Base-by-base conservation (phyloP, 1,284 basidiomycete species). In the Ganoderma lucidum region DNA sequence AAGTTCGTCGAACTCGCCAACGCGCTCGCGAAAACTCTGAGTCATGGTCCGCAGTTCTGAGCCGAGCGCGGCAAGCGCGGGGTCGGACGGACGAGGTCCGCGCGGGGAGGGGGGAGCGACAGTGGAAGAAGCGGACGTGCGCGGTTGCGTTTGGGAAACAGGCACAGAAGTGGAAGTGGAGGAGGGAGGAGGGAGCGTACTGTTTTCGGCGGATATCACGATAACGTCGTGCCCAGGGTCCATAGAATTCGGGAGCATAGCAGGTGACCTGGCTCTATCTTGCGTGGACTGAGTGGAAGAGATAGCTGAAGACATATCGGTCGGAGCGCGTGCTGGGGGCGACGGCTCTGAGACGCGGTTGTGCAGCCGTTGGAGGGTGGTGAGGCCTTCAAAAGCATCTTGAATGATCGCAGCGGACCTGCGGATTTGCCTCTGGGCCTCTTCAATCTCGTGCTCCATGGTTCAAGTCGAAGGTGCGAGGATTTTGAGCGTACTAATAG, bases 191-290 rank as follows among this genome's bases (percentile, higher is more conserved):
- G 58, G 60, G 55, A 37, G 60, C 44, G 62, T 35, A n/a, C 67
- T 65, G 14, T 65, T 61, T 17, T 68, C 66, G 58, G 77, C 63
- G 0, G 72, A 76, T 53, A 80, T 71, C 17, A 79, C 70, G 41
- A 80, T 78, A 17, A 77, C 77, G 44, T 77, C 68, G 63, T 80
- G 78, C 9, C 71, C 70, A 1, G 78, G 78, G 10, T 75, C 76
- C 78, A 80, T 80, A 9, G 68, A 10, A 28, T 55, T 69, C 35
- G 63, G 14, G 39, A 10, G 37, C 39, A 42, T 15, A 39, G 23
- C 59, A 9, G 59, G 23, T 41, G 59, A 30, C 3, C 59, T 14
- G 4, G 23, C 39, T 37, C 37, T n/a, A 41, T 42, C 39, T 41
- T 61, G 59, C 19, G 35, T 39, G 32, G 56, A 15, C n/a, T 23